phyloP scores from a whole-genome alignment of 371 early-diverging fungal genomes.

The Rhizomucor miehei region DNA sequence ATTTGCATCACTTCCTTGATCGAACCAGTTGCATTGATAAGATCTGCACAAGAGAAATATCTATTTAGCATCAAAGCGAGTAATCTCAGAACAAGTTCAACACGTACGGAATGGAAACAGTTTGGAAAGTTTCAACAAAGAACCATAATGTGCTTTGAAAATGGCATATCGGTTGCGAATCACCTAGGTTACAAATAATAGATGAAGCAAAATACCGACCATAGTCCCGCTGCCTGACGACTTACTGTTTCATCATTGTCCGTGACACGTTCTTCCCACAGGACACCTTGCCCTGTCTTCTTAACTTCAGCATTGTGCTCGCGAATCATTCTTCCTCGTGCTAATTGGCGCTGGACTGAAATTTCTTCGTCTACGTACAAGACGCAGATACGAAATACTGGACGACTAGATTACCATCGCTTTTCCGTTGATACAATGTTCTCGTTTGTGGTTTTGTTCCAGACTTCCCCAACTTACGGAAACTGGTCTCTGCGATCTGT shows the following conservation, averaged over 20 bases:
- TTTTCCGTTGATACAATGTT: not conserved
- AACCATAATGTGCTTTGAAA: constrained; percentile 66
- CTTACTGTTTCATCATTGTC: constrained; percentile 63
- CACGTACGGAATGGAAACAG: constrained; percentile 72
- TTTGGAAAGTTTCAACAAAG: constrained; percentile 58
- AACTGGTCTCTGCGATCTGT: constrained; percentile 58
- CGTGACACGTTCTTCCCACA: constrained; percentile 67
- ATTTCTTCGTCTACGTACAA: constrained; percentile 69
- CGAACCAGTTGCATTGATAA: constrained; percentile 63
- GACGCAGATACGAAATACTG: constrained; percentile 66
- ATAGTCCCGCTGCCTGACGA: no score
- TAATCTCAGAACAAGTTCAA: no score
- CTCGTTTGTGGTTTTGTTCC: not conserved
- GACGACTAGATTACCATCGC: constrained; percentile 30
- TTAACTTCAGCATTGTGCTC: constrained; percentile 60
- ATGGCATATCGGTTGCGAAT: constrained; percentile 65
- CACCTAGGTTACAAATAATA: no score
- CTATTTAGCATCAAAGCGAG: not conserved
- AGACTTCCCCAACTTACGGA: constrained; percentile 30
- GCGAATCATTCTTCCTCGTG: constrained; percentile 56
- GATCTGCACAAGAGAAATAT: constrained; percentile 28
- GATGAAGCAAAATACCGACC: no score
- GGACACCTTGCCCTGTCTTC: constrained; percentile 59
- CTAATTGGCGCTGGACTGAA: constrained; percentile 57
- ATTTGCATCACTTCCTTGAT: constrained; percentile 65